phyloP scores from a whole-genome alignment of 805 yeast species.

The Suhomyces pyralidae region DNA sequence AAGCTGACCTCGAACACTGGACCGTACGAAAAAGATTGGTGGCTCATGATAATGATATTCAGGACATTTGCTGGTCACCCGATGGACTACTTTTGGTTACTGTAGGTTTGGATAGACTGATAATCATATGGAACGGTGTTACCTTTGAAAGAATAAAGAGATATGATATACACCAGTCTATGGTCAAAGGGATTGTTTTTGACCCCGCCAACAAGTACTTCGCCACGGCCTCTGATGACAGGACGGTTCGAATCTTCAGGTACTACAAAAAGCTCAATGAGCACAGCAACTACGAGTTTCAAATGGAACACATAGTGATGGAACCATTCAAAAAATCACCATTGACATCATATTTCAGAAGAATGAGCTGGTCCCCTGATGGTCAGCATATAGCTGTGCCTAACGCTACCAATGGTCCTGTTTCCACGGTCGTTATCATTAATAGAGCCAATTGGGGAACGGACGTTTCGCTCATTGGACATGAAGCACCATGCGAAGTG shows the following conservation, averaged over 20 bases:
- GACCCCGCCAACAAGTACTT: conserved; percentile 98
- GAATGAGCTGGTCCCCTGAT: conserved; percentile 89
- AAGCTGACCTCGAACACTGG: conserved; percentile 86
- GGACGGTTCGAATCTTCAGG: conserved; percentile 83
- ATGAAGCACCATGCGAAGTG: conserved; percentile 83
- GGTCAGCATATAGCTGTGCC: conserved; percentile 86
- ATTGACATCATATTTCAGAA: conserved; percentile 81
- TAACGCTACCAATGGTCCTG: conserved; percentile 81
- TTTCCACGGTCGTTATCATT: conserved; percentile 67
- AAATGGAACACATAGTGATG: conserved; percentile 76
- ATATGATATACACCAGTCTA: conserved; percentile 89
- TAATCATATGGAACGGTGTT: conserved; percentile 89
- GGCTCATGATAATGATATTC: conserved; percentile 97
- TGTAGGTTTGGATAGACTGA: conserved; percentile 90
- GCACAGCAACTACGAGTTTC: conserved; percentile 66
- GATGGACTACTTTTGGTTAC: conserved; percentile 87
- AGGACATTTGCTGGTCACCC: conserved; percentile 97
- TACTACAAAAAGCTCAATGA: conserved; percentile 65
- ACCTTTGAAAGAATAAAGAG: conserved; percentile 88
- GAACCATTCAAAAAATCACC: conserved; percentile 90
- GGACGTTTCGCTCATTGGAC: conserved; percentile 70
- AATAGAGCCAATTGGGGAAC: conserved; percentile 80
- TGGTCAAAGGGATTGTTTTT: conserved; percentile 93
- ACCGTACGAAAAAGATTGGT: conserved; percentile 86
- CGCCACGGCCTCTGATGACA: conserved; percentile 95